Evolutionary conservation across 2,329 filamentous ascomycete genomes (phyloP), one percentile per base, ranked within the genome.

Genomic region (Cadophora sp.): DNA sequence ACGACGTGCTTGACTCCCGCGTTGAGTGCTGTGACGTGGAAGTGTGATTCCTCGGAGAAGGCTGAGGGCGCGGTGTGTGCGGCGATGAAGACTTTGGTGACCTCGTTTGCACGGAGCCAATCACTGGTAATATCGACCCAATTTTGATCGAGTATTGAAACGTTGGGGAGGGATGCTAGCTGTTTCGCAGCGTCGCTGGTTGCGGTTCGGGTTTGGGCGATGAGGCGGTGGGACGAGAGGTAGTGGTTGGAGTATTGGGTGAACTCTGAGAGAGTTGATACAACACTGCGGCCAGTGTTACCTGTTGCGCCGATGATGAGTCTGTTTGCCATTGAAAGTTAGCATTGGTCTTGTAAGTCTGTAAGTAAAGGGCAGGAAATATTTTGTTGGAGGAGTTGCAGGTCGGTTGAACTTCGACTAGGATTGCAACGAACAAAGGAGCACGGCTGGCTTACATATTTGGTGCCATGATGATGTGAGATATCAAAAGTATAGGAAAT

Each of bases 1-100:
- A 82, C 80, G 11, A 82, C 75, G 59, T 82, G 82, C 56, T 80
- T 68, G 1, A 82, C 77, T 13, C 80, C 77, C 1, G 78, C 80
- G 3, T 72, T 62, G 1, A 80, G 76, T 11, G 76, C 75, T 1
- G 75, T 73, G 1, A 79, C 9, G 50, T 78, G 73, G 63, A 82
- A 80, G 0, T 75, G 71, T 0, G 79, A 78, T 63, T 82, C 80
- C 33, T 81, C 79, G 33, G 77, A 73, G 60, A 83, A 83, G 20
- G 81, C 78, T 4, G 64, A 77, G 0, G 79, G 77, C 11, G 77
- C 66, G 59, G 75, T 76, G 70, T 81, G 79, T 0, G 80, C 69
- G 22, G 81, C 80, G 51, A 83, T 78, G 62, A 81, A 83, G 0
- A 74, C 78, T 24, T 79, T 72, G 13, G 64, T 72, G 1, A 83